Conservation (phyloP, 2,329 filamentous ascomycete genomes). For the Lecanicillium sp. region DNA sequence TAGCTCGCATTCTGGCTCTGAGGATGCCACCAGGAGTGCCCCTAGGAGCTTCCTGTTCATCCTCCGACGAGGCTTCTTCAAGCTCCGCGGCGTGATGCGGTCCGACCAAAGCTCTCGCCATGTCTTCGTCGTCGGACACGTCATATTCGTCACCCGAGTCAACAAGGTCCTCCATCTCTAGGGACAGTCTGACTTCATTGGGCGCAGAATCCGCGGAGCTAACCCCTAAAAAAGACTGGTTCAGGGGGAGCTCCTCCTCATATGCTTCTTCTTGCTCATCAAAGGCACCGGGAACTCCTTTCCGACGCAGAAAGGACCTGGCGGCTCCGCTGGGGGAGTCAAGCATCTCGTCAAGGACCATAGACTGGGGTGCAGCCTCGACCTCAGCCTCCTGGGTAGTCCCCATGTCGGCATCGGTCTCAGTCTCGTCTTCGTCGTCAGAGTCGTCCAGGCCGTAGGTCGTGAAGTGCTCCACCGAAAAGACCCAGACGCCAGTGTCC, state of each 20-base stretch:
- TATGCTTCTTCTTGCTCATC: conserved; percentile 52
- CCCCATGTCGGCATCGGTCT: conserved; percentile 51
- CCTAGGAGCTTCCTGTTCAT: conserved; percentile 40
- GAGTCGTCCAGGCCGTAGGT: conserved; percentile 84
- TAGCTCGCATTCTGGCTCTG: conserved; percentile 57
- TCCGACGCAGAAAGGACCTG: conserved; percentile 48
- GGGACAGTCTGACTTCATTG: conserved; percentile 51
- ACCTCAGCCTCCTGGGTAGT: conserved; percentile 24
- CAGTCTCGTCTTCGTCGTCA: conserved; percentile 49
- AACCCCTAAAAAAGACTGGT: conserved; percentile 86
- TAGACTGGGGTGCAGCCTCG: conserved; percentile 26
- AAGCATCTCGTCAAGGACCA: conserved; percentile 18
- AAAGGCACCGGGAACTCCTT: conserved; percentile 72
- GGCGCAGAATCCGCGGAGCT: conserved; percentile 78
- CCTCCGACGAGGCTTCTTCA: conserved; percentile 50
- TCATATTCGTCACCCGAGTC: conserved; percentile 72
- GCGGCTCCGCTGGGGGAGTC: conserved; percentile 43
- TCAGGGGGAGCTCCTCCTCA: conserved; percentile 49
- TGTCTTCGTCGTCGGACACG: conserved; percentile 61
- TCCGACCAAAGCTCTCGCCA: conserved; percentile 72
- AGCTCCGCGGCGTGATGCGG: conserved; percentile 74
- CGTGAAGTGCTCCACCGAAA: conserved; percentile 93
- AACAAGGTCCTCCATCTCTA: conserved; percentile 50
- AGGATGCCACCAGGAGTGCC: conserved; percentile 54
- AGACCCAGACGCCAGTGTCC: conserved; percentile 80